Percentiles rank a stretch among this genome's conserved stretches.
These are phyloP conservation scores for Deuterostichococcus epilithicus DNA, from an alignment of 139 green algal species.

Conservation along the genomic window DNA sequence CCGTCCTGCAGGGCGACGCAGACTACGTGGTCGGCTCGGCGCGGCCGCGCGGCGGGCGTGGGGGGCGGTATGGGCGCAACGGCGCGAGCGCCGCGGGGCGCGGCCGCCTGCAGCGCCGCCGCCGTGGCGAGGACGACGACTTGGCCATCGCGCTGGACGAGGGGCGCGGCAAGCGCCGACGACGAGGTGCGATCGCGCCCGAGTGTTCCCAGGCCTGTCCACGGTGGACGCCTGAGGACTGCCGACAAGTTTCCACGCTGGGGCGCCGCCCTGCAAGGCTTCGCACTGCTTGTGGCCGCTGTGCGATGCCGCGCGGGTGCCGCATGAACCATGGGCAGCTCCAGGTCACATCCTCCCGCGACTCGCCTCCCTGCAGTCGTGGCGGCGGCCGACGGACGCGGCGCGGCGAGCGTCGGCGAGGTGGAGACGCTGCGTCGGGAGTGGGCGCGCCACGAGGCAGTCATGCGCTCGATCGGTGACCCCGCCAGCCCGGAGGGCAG, in stretches of 20 bases:
- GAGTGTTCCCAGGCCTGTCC: no score
- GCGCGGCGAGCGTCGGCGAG: conserved; percentile 10
- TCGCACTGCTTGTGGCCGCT: no score
- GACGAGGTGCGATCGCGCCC: neutral
- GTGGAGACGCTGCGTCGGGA: conserved; percentile 31
- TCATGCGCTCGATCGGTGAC: conserved; percentile 57
- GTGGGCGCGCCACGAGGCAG: conserved; percentile 57
- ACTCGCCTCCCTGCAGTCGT: no score
- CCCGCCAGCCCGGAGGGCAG: conserved; percentile 40
- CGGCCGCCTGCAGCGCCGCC: conserved; percentile 9
- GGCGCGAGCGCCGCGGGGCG: neutral
- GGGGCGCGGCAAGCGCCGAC: conserved; percentile 5
- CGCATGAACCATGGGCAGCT: no score
- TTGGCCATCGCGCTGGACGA: conserved; percentile 1
- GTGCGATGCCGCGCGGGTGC: no score
- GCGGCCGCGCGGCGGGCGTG: neutral
- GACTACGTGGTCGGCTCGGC: conserved; percentile 4
- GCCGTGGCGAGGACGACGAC: conserved; percentile 7
- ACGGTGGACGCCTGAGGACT: no score
- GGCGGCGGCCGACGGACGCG: neutral
- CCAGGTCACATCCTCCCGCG: no score
- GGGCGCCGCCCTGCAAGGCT: no score
- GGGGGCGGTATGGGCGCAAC: neutral
- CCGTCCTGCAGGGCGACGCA: neutral
- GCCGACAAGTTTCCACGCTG: no score